Evolutionary conservation across 164 flowering plant species (phyloP), one percentile per base, ranked within the genome.

Genomic region (Piper betle): DNA sequence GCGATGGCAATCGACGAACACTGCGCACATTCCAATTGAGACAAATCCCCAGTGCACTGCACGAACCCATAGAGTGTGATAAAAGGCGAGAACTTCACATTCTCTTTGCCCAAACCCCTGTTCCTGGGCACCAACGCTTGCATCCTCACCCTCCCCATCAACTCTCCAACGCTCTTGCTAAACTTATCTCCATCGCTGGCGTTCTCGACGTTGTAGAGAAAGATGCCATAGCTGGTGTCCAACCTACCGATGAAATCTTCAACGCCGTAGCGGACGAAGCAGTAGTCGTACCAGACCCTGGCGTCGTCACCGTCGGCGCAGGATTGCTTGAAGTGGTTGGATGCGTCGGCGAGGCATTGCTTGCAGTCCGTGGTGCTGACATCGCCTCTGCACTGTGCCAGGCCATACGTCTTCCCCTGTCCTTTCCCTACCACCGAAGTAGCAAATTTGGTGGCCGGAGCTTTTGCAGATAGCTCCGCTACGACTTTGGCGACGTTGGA

Each of bases 381-480:
- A 19, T 67, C 69, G 25, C 59, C 60, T 55, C 69, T 67, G 39
- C 69, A 67, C 53, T 67, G 69, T 2, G 48, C 60, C 16, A 67
- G 69, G 6, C 69, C 65, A 6, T 67, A 48, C 17, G 55, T 19
- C 15, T 11, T 10, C 5, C 54, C n/a, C 4, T 6, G 3, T 19
- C 68, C 63, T 5, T 2, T 59, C 18, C 63, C 68, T 37, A 25
- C 59, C 13, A 42, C 12, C 52, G 68, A 37, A 7, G 53, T 66
- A 3, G 59, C 63, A 39, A 66, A 66, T 52, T 52, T 50, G 37
- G 39, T 20, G n/a, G 19, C 1, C 12, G 59, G 57, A 25, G 42
- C 58, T 18, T 53, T 20, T 10, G 59, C 53, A 9, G 53, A 53
- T 17, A 66, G 42, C 8, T 59, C 17, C 6, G 57, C 15, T 17